A percentile compares a stretch with the other conserved stretches of the same genome.
Evolutionary conservation across 495 filamentous ascomycete genomes (phyloP).

Genomic region (Penicillium canescens): DNA sequence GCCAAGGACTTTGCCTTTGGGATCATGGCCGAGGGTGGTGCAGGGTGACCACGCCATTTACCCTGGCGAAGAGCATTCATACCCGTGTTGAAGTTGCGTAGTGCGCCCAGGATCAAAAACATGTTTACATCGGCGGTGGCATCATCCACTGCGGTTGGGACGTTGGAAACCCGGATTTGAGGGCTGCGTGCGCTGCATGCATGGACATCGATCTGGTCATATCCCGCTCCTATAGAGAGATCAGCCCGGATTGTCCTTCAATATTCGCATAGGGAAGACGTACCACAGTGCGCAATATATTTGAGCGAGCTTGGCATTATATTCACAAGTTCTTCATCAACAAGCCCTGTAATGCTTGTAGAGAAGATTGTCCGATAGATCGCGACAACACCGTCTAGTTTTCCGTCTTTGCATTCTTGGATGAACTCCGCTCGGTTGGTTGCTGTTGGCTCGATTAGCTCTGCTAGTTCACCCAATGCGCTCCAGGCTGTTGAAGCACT

Average conservation of each 20-base stretch:
- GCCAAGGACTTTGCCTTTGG: constrained; percentile 64
- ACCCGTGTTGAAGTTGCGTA: constrained; percentile 67
- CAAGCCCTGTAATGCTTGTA: constrained; percentile 62
- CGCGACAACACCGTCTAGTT: constrained; percentile 64
- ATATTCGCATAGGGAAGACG: background rate
- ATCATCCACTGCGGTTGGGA: constrained; percentile 77
- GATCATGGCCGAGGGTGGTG: constrained; percentile 59
- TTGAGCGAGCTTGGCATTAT: constrained; percentile 54
- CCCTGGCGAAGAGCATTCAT: constrained; percentile 62
- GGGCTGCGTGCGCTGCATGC: constrained; percentile 62
- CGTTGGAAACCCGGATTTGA: constrained; percentile 72
- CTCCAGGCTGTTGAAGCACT: constrained; percentile 41
- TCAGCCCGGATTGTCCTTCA: background rate
- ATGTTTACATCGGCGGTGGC: constrained; percentile 77
- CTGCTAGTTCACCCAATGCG: constrained; percentile 48
- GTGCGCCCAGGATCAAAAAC: constrained; percentile 75
- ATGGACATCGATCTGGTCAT: constrained; percentile 74
- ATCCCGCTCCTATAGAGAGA: constrained; percentile 62
- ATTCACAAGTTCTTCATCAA: constrained; percentile 67
- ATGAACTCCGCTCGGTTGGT: constrained; percentile 70
- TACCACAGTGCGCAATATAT: constrained; percentile 59
- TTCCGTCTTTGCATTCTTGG: constrained; percentile 66
- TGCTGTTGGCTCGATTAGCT: constrained; percentile 48
- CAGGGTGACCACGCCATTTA: constrained; percentile 53
- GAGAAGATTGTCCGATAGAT: constrained; percentile 79